Conservation (phyloP, 2,329 filamentous ascomycete species). For the Westerdykella ornata region DNA sequence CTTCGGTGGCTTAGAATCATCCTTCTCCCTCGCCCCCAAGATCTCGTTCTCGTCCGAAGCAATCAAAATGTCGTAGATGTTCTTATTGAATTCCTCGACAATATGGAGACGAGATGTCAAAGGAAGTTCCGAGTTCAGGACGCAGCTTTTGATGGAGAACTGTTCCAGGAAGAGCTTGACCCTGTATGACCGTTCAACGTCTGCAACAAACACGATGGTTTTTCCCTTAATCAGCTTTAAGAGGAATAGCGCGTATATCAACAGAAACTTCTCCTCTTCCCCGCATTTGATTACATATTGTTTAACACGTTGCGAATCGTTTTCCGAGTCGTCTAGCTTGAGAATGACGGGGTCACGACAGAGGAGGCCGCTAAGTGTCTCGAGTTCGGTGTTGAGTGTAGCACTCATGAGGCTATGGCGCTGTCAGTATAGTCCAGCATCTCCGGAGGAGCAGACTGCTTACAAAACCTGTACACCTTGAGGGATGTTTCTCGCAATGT, state of each 20-base stretch:
- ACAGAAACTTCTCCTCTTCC: slow-evolving; percentile 95
- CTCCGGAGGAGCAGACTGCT: not conserved
- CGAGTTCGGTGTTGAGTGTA: slow-evolving; percentile 80
- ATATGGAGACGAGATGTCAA: slow-evolving; percentile 91
- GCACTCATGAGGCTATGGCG: slow-evolving; percentile 67
- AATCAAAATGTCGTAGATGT: slow-evolving; percentile 96
- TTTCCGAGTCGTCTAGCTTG: slow-evolving; percentile 75
- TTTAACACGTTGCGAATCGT: slow-evolving; percentile 66
- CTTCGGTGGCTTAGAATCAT: slow-evolving; percentile 37
- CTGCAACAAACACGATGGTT: slow-evolving; percentile 74
- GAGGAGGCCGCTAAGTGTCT: slow-evolving; percentile 77
- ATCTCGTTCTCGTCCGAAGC: slow-evolving; percentile 89
- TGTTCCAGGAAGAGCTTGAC: slow-evolving; percentile 94
- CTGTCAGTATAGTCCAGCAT: slow-evolving; percentile 1
- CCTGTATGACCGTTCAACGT: slow-evolving; percentile 84
- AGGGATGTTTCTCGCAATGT: slow-evolving; percentile 68
- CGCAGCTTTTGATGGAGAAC: slow-evolving; percentile 88
- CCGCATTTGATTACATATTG: slow-evolving; percentile 88
- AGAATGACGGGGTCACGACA: slow-evolving; percentile 72
- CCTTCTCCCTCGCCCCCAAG: slow-evolving; percentile 51
- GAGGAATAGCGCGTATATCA: slow-evolving; percentile 93
- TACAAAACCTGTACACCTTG: slow-evolving; percentile 75
- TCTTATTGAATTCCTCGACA: slow-evolving; percentile 94
- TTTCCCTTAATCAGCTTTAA: slow-evolving; percentile 91
- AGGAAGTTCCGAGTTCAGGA: slow-evolving; percentile 89